Percentiles rank a stretch among this genome's conserved stretches.
These are phyloP conservation scores for Neobulgaria alba DNA, from an alignment of 2,329 filamentous ascomycete genomes.

Conservation along the genomic window DNA sequence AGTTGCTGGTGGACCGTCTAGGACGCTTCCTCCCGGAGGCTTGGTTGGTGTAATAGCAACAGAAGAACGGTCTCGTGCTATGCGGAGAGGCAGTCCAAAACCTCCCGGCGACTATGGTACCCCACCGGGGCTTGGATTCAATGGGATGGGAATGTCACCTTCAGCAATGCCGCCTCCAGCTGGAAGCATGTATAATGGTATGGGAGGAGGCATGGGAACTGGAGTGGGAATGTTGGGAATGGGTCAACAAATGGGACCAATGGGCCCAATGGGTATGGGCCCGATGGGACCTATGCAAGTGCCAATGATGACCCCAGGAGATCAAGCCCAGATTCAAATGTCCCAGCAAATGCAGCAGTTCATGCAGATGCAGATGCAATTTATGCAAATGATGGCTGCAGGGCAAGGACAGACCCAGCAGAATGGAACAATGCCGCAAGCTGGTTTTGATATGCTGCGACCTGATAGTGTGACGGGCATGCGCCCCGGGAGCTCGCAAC, in stretches of 20 bases:
- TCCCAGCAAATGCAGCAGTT: conserved; percentile 78
- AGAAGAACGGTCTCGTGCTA: conserved; percentile 70
- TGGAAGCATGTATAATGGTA: conserved; percentile 18
- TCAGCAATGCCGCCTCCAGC: conserved; percentile 17
- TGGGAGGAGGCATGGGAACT: conserved; percentile 24
- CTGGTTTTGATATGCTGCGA: conserved; percentile 16
- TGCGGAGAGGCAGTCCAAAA: conserved; percentile 71
- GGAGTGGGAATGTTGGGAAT: too few species aligned
- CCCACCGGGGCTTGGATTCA: conserved; percentile 22
- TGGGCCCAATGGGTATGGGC: conserved; percentile 27
- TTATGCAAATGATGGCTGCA: conserved; percentile 71
- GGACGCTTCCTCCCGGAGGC: conserved; percentile 56
- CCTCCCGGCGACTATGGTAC: conserved; percentile 40
- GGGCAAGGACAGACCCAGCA: conserved; percentile 16
- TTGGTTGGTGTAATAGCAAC: conserved; percentile 81
- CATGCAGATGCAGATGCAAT: conserved; percentile 93
- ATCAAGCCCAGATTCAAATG: conserved; percentile 72
- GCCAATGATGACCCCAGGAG: conserved; percentile 45
- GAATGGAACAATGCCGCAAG: conserved; percentile 18
- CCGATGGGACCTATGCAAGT: conserved; percentile 11
- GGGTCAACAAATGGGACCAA: conserved; percentile 26
- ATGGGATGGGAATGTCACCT: conserved; percentile 19
- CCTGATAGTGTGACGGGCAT: conserved; percentile 17
- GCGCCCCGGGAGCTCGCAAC: conserved; percentile 15
- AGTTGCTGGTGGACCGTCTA: conserved; percentile 29